Percentiles rank a stretch among this genome's conserved stretches.
phyloP scores from a whole-genome alignment of 2,329 filamentous ascomycete genomes.

The Trichophyton schoenleinii region DNA sequence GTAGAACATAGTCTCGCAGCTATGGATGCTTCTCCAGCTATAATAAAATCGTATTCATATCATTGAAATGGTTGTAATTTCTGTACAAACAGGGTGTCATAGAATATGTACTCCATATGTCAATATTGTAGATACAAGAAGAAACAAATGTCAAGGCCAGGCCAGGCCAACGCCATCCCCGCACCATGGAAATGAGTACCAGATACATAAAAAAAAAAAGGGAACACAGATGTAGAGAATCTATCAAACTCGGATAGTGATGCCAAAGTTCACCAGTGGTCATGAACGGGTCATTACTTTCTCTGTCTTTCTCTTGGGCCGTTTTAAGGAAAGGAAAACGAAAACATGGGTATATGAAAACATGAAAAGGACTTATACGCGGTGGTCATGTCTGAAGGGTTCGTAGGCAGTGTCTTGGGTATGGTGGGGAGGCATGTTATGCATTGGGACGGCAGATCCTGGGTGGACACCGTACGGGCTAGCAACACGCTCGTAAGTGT shows the following conservation, averaged over 20 bases:
- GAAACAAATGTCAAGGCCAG: neutral
- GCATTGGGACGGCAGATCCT: constrained; percentile 7
- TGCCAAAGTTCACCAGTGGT: neutral
- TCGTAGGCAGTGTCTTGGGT: constrained; percentile 12
- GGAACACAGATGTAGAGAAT: neutral
- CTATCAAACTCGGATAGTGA: neutral
- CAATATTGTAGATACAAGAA: neutral
- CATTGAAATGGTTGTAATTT: neutral
- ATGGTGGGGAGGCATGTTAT: constrained; percentile 7
- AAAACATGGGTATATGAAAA: neutral
- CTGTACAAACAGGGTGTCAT: neutral
- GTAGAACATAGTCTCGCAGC: too few relatives aligned
- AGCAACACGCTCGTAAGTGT: constrained; percentile 47
- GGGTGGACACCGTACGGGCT: constrained; percentile 12
- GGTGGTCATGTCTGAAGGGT: constrained; percentile 13
- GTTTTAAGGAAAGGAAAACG: neutral
- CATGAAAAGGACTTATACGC: constrained; percentile 2
- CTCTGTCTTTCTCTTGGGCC: neutral
- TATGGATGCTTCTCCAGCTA: too few relatives aligned
- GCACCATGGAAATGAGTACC: neutral
- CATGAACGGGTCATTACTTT: neutral
- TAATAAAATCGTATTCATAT: neutral
- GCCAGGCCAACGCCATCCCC: neutral
- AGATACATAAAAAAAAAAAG: neutral
- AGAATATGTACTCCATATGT: neutral